Base-by-base conservation (phyloP, 108 stramenopile species). In the Cylindrotheca closterium region DNA sequence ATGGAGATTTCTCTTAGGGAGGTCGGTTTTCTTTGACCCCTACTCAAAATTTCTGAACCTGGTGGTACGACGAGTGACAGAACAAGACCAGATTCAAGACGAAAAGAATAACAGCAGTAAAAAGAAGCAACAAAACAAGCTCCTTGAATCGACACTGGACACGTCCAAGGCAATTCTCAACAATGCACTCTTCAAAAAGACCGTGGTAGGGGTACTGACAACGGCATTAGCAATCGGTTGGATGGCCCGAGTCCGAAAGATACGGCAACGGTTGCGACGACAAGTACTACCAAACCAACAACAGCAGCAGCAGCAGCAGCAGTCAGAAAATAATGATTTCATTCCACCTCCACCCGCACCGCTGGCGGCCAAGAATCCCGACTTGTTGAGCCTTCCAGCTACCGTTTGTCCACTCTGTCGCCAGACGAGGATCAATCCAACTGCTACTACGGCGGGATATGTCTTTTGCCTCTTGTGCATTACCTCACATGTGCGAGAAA, bases 391-490 rank as follows among this genome's bases (percentile, higher is more conserved):
- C 55, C 47, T 10, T 42, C 62, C 73, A 32, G 30, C 63, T 4
- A 34, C 26, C 17, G 49, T 57, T 19, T 92, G 91, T 62, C 84
- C 91, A 17, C 46, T 92, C 12, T 92, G 91, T 53, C 77, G 74
- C 26, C 70, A 79, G 61, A 71, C 84, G 51, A 65, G 87, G 47
- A 71, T 87, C 30, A 74, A 84, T 33, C 91, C 91, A 3, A 78
- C 91, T 10, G 87, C 86, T 49, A 76, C 87, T 10, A 78, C 83
- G 1, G 81, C 85, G 47, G 91, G 91, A 30, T 87, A 79, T 72
- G 87, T 92, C 4, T 92, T 83, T 66, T 92, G 91, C 53, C 73
- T 81, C 60, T 71, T 69, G 56, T 92, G 91, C 48, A 45, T 92
- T 34, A 54, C 85, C 4, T 34, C 58, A 31, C 73, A 73, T 54